Evolutionary conservation across 441 rosid genomes (phyloP).

Genomic region (Pelargonium fulgidum): DNA sequence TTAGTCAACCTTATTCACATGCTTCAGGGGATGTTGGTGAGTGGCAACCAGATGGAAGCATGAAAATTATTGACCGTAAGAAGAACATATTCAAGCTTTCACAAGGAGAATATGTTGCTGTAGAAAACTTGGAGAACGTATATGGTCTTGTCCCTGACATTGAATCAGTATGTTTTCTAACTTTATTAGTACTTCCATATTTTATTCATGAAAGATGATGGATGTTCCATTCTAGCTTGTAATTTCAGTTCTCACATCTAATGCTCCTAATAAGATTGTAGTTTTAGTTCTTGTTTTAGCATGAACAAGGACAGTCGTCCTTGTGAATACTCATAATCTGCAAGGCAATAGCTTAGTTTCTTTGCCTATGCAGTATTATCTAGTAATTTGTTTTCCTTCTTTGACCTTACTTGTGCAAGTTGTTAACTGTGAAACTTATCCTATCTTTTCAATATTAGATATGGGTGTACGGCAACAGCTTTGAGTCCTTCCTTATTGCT

Average conservation of each 20-base stretch:
- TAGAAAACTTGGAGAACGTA: constrained; percentile 80
- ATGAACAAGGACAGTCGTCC: not conserved
- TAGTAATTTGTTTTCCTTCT: constrained; percentile 1
- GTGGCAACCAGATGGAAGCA: constrained; percentile 94
- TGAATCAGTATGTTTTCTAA: constrained; percentile 51
- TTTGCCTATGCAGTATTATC: not conserved
- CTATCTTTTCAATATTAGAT: constrained; percentile 36
- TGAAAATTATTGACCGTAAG: constrained; percentile 86
- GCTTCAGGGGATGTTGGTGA: constrained; percentile 87
- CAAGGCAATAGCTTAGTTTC: too few species aligned
- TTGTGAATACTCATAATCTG: not conserved
- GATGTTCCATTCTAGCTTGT: not conserved
- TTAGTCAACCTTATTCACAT: constrained; percentile 15
- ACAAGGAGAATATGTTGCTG: constrained; percentile 98
- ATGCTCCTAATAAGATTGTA: too few species aligned
- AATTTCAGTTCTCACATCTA: too few species aligned
- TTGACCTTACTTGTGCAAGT: not conserved
- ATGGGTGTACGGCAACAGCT: constrained; percentile 96
- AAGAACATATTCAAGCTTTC: constrained; percentile 95
- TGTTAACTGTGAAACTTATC: not conserved
- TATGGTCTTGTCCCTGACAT: constrained; percentile 46
- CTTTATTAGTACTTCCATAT: not conserved
- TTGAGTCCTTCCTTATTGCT: constrained; percentile 74
- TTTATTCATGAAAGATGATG: too few species aligned
- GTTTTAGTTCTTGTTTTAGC: not conserved